Evolutionary conservation across 1,284 basidiomycete genomes (phyloP), one percentile per base, ranked within the genome.

Genomic region (Golubevia sp.): DNA sequence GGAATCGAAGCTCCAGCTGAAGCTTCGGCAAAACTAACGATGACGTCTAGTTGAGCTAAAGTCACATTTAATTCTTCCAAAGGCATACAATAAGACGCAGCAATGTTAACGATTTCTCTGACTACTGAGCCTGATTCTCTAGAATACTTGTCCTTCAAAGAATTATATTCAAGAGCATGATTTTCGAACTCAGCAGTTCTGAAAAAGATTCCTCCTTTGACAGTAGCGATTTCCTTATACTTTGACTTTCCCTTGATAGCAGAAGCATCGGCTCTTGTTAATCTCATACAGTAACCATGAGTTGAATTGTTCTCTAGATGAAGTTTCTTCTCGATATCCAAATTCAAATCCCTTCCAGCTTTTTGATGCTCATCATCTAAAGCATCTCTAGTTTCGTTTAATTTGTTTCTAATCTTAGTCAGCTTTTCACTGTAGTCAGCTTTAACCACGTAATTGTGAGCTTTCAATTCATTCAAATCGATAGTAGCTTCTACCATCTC

Each of bases 401-500:
- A 86, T 73, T 90, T 88, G 27, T 89, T 86, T 4, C 91, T 89
- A 49, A 95, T 86, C 56, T 87, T 86, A 65, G 90, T 88, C 25
- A 99, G 87, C 6, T 88, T 86, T 4, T 89, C 88, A 78, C 96
- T 92, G 73, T 93, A 96, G 64, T 94, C 94, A 0, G 96, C 91
- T 81, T 94, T 94, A 79, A 99, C 94, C 26, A 95, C 91, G 79
- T 91, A 96, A 73, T 92, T 92, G 85, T 98, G 93, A 85, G 79
- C 91, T 86, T 84, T 76, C 6, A 97, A 87, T 72, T 96, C 91
- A 54, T 91, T 89, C 20, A 98, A 88, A 77, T 99, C 97, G 51
- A 99, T 89, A 0, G 96, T 98, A 64, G 92, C 90, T 84, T 98
- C 94, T 2, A 99, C 95, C 91, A 99, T 94, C 74, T 95, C 92